A percentile compares a stretch with the other conserved stretches of the same genome.
phyloP scores from a whole-genome alignment of 768 basidiomycete species.

The Mycena epipterygia region DNA sequence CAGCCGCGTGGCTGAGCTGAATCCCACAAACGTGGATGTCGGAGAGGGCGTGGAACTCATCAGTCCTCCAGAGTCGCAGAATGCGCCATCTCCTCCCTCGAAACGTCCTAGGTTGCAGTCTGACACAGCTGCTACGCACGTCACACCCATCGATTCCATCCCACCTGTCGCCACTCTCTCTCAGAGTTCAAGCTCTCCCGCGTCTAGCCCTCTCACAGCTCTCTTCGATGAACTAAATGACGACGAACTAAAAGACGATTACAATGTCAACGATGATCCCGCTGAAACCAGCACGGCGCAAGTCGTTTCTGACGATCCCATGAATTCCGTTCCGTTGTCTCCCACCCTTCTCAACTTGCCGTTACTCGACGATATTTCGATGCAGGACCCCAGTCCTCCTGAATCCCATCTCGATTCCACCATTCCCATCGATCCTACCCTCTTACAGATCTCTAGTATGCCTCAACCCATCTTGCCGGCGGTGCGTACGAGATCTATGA shows the following conservation, averaged over 20 bases:
- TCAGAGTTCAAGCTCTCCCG: not conserved
- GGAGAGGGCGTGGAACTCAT: not conserved
- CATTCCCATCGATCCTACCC: not conserved
- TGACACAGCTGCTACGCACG: not conserved
- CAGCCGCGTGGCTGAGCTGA: conserved; percentile 41
- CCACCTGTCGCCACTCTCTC: conserved; percentile 21
- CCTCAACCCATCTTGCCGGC: not conserved
- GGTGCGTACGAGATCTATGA: not conserved
- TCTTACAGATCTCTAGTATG: not conserved
- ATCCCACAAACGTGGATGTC: not conserved
- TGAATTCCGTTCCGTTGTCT: not conserved
- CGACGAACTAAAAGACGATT: not conserved
- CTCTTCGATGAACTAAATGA: conserved; percentile 8
- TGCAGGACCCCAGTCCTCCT: not conserved
- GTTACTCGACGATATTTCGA: not conserved
- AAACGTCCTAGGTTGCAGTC: conserved; percentile 10
- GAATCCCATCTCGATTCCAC: not conserved
- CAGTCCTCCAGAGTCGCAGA: conserved; percentile 31
- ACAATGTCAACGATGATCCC: not conserved
- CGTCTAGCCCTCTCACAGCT: conserved; percentile 1
- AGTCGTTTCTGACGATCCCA: not conserved
- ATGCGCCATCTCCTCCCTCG: conserved; percentile 5
- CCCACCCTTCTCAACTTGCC: conserved; percentile 1
- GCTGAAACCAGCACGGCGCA: not conserved
- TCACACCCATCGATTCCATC: conserved; percentile 2